Evolutionary conservation across 768 basidiomycete genomes (phyloP), one percentile per base, ranked within the genome.

Genomic region (Calocybe cyanea): DNA sequence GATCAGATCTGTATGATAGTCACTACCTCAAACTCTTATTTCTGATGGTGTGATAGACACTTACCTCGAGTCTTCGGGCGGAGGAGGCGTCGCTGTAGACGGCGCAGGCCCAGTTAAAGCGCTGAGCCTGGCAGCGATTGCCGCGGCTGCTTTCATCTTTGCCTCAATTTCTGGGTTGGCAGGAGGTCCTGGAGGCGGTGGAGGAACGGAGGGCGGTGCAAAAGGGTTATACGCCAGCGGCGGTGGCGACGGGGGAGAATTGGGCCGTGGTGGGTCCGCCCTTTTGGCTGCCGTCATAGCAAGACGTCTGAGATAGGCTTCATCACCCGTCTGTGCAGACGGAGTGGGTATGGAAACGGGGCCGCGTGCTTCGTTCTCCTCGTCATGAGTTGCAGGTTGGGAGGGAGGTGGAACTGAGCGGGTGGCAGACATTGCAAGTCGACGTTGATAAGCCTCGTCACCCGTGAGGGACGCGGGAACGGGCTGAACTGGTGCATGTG

Each of bases 361-460:
- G 8, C 58, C 57, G 32, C 39, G 45, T 34, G 55, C 62, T 15
- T 63, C 54, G 40, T 61, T 57, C 24, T 49, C 49, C 15, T 51
- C 56, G 43, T 32, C n/a, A 3, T 43, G 33, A 7, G 46, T 43
- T 13, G 57, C 46, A 24, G 64, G 56, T 13, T 61, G 56, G 13
- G 58, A 59, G 0, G 57, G 57, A 2, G 62, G 57, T 17, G 49
- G 42, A 19, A 57, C 54, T 2, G 60, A 49, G 44, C 53, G 43
- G 10, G 53, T 65, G n/a, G 59, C 48, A 7, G 81, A 81, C 75
- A 90, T 69, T n/a, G 83, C 84, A 9, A 87, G 67, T 10, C 87
- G 80, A 33, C 83, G 80, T 53, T 82, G 81, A 57, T 80, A 90
- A 1, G 83, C 87, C 57, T 88, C 89, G 38, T 91, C 88, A n/a